These are phyloP conservation scores for Dothistroma septosporum DNA, from an alignment of 2,329 filamentous ascomycete genomes.

Conservation along the genomic window DNA sequence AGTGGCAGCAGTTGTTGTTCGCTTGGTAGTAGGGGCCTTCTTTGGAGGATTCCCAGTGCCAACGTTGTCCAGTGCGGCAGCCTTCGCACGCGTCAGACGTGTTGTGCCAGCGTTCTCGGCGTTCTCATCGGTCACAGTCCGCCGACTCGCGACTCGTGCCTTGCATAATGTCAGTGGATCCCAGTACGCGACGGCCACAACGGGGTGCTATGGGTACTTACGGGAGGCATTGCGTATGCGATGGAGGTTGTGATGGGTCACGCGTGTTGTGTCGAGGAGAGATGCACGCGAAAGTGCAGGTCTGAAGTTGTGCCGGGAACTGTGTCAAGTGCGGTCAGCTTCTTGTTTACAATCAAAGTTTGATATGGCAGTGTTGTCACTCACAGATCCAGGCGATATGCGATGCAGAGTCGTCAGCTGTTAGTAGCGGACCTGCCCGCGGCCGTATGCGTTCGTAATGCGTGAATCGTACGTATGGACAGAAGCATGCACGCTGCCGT, in stretches of 20 bases:
- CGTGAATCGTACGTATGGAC: conserved; percentile 26
- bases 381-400: conserved; percentile 13
- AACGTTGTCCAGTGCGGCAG: conserved; percentile 59
- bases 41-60: conserved; percentile 58
- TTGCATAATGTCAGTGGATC: conserved; percentile 44
- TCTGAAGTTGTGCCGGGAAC: conserved; percentile 16
- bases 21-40: conserved; percentile 45
- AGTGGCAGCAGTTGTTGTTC: conserved; percentile 41
- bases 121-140: conserved; percentile 83
- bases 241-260: conserved; percentile 7
- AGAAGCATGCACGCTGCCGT: conserved; percentile 31
- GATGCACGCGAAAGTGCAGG: conserved; percentile 22
- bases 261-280: conserved; percentile 14
- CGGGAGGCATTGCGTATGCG: conserved; percentile 36
- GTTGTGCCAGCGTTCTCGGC: conserved; percentile 69
- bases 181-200: conserved; percentile 10
- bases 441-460: conserved; percentile 22
- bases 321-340: conserved; percentile 29
- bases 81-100: conserved; percentile 89
- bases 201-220: conserved; percentile 23
- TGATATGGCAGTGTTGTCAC: conserved; percentile 3
- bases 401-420: conserved; percentile 19
- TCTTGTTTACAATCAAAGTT: conserved; percentile 14
- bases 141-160: conserved; percentile 65
- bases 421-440: conserved; percentile 21